These are phyloP conservation scores for Venturia carpophila DNA, from an alignment of 2,329 filamentous ascomycete genomes.

Conservation along the genomic window DNA sequence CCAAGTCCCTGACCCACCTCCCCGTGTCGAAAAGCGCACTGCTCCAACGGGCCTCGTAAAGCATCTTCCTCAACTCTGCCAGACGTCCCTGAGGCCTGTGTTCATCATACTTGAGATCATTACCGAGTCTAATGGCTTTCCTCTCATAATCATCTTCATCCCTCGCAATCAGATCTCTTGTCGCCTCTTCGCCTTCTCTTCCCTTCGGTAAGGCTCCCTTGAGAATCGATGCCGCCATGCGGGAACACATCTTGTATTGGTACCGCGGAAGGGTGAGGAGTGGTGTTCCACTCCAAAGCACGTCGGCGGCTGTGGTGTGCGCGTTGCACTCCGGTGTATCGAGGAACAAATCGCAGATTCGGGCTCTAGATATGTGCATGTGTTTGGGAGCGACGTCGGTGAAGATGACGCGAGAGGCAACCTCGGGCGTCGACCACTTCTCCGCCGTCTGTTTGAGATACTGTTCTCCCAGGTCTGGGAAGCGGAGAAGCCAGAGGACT, in stretches of 20 bases:
- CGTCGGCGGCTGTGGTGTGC: slow-evolving; percentile 92
- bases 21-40: slow-evolving; percentile 86
- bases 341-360: slow-evolving; percentile 88
- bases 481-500: slow-evolving; percentile 90
- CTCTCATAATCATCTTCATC: slow-evolving; percentile 77
- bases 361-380: slow-evolving; percentile 83
- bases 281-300: slow-evolving; percentile 93
- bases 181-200: slow-evolving; percentile 57
- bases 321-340: slow-evolving; percentile 98
- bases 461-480: slow-evolving; percentile 84
- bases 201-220: slow-evolving; percentile 75
- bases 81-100: slow-evolving; percentile 53
- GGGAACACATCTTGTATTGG: slow-evolving; percentile 96
- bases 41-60: slow-evolving; percentile 77
- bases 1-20: slow-evolving; percentile 84
- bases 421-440: slow-evolving; percentile 75
- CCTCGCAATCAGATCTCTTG: slow-evolving; percentile 65
- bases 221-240: slow-evolving; percentile 93
- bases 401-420: slow-evolving; percentile 82
- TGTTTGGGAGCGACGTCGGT: slow-evolving; percentile 96
- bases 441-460: slow-evolving; percentile 75
- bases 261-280: slow-evolving; percentile 85
- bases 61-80: slow-evolving; percentile 66
- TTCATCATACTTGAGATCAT: slow-evolving; percentile 28
- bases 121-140: slow-evolving; percentile 30